These are phyloP conservation scores for Salix udensis DNA, from an alignment of 345 rosid genomes.

Conservation along the genomic window DNA sequence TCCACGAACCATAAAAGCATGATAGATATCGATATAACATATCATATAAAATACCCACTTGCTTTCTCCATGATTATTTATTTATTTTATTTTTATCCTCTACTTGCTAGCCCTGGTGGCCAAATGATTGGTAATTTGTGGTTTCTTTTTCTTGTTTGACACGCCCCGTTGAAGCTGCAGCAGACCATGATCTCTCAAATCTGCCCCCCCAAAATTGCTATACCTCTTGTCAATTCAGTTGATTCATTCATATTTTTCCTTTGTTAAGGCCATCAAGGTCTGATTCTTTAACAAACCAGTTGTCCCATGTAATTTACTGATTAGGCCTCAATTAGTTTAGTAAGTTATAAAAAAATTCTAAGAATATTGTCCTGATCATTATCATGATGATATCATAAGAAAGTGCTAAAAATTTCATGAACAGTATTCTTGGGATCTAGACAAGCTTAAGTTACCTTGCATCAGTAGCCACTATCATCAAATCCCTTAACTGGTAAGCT, in stretches of 20 bases:
- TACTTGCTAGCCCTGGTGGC: neutral
- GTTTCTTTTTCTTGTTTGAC: neutral
- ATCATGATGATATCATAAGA: neutral
- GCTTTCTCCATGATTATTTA: neutral
- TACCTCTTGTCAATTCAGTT: neutral
- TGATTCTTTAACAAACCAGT: conserved; percentile 5
- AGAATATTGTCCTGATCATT: conserved; percentile 21
- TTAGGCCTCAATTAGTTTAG: neutral
- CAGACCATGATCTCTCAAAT: neutral
- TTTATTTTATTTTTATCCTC: neutral
- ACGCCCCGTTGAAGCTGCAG: no score
- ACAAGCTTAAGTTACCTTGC: conserved; percentile 3
- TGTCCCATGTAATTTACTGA: neutral
- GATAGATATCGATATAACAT: conserved; percentile 1
- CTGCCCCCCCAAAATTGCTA: neutral
- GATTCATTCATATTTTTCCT: neutral
- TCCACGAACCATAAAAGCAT: neutral
- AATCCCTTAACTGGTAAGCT: neutral
- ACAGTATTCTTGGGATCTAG: neutral
- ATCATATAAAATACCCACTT: neutral
- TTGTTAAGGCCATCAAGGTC: neutral
- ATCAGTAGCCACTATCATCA: neutral
- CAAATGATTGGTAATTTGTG: neutral
- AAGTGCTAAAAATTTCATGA: neutral
- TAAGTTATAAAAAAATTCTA: neutral